phyloP scores from a whole-genome alignment of 116 monocot species.

The Phalaenopsis hybrid region DNA sequence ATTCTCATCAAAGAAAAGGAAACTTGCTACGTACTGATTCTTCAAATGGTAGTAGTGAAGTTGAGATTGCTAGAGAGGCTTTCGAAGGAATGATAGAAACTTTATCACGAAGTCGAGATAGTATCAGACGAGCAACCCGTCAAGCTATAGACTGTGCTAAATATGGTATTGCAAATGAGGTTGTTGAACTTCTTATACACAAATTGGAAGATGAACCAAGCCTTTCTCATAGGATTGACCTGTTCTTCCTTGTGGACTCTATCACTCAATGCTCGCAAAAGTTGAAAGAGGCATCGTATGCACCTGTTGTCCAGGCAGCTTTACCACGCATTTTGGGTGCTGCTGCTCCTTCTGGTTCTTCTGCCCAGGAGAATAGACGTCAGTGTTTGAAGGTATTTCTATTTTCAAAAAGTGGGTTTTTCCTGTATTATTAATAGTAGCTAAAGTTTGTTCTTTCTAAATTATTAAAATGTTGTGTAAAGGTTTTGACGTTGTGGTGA shows the following conservation, averaged over 20 bases:
- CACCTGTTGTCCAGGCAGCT: conserved; percentile 74
- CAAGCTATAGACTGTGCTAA: conserved; percentile 93
- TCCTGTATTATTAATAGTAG: no score
- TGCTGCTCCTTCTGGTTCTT: conserved; percentile 79
- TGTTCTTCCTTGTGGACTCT: conserved; percentile 83
- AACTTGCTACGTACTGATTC: conserved; percentile 27
- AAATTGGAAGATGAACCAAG: conserved; percentile 87
- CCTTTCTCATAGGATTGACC: conserved; percentile 74
- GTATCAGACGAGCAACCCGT: conserved; percentile 93
- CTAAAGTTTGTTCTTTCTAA: no score
- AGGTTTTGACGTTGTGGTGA: conserved; percentile 75
- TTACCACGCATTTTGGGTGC: conserved; percentile 78
- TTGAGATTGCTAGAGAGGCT: conserved; percentile 84
- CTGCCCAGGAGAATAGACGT: conserved; percentile 87
- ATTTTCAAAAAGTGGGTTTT: no score
- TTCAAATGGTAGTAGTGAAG: conserved; percentile 64
- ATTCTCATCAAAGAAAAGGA: conserved; percentile 39
- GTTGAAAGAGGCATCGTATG: conserved; percentile 79
- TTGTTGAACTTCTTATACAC: conserved; percentile 83
- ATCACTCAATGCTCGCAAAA: conserved; percentile 89
- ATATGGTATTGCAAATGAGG: conserved; percentile 87
- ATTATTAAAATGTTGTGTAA: no score
- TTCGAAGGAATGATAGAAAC: conserved; percentile 98
- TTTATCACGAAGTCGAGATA: conserved; percentile 84
- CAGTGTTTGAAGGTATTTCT: conserved; percentile 99